Base-by-base conservation (phyloP, 2,329 filamentous ascomycete species). In the Sclerotinia trifoliorum region DNA sequence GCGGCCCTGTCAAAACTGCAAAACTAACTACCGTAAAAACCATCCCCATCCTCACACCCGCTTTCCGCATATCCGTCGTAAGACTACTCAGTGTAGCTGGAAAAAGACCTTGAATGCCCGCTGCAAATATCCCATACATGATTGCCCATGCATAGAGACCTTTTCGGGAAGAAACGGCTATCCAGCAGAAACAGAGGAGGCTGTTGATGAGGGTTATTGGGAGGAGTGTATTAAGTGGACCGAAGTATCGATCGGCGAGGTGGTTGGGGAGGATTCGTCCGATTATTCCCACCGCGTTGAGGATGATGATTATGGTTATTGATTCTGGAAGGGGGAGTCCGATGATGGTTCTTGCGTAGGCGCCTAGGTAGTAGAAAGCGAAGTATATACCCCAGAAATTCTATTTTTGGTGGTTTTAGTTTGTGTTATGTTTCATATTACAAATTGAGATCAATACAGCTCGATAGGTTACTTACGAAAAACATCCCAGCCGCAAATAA, bases 41-140 rank as follows among this genome's bases (percentile, higher is more conserved):
- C 82, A 86, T 84, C 1, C 85, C 85, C 77, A 86, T 84, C n/a
- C 84, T 78, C n/a, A 84, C 81, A 0, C 85, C 85, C 6, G 79
- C 78, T 75, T 84, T 86, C 70, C 81, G 81, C 68, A 85, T 68
- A 73, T 87, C 83, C 0, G 80, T 80, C 0, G 83, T 85, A 68
- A 87, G 75, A 62, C 80, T 83, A 51, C 79, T 80, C 39, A 86
- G 68, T 0, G 81, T 82, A 0, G 82, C 82, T 0, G 85, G 84
- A 70, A 86, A 86, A 2, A 87, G 75, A 0, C 79, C 79, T 73
- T 86, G 84, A 8, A 86, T 81, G 0, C 79, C 82, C 0, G 82
- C 83, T 1, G 78, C 81, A 3, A 80, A 78, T 5, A 87, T 75
- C 1, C 86, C 85, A 71, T 85, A 87, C 54, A 84, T 74, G 0